These are phyloP conservation scores for Globisporangium polare DNA, from an alignment of 352 stramenopile species.

Conservation along the genomic window DNA sequence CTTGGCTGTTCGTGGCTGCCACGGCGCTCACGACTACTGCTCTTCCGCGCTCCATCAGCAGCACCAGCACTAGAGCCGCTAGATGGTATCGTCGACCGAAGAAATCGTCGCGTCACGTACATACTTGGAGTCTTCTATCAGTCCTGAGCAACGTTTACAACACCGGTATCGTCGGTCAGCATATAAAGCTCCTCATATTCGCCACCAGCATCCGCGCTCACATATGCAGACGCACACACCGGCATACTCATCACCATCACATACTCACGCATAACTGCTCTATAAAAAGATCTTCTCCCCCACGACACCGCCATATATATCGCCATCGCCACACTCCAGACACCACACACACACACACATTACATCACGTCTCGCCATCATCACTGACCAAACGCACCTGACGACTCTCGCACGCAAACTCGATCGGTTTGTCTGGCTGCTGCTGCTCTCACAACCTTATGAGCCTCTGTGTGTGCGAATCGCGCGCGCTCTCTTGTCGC, in stretches of 20 bases:
- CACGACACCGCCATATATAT: not conserved
- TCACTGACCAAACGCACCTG: not conserved
- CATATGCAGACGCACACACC: not conserved
- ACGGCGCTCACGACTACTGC: not conserved
- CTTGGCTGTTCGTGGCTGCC: not conserved
- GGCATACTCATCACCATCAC: not conserved
- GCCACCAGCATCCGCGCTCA: not conserved
- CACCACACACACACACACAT: not conserved
- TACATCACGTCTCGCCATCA: not conserved
- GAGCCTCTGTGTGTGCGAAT: too few species aligned
- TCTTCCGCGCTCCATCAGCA: not conserved
- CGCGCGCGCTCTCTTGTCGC: too few species aligned
- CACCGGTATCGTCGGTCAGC: not conserved
- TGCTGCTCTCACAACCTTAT: too few species aligned
- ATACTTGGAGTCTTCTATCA: conserved; percentile 22
- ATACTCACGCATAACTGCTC: conserved; percentile 12
- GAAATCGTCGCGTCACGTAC: conserved; percentile 60
- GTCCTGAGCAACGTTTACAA: too few species aligned
- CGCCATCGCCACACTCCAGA: not conserved
- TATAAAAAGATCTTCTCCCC: conserved; percentile 13
- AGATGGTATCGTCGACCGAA: conserved; percentile 48
- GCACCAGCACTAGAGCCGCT: not conserved
- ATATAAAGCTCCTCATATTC: not conserved
- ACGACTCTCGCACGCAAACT: not conserved
- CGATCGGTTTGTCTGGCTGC: not conserved